phyloP scores from a whole-genome alignment of 1,139 yeast species.

The Hansenula sp. region DNA sequence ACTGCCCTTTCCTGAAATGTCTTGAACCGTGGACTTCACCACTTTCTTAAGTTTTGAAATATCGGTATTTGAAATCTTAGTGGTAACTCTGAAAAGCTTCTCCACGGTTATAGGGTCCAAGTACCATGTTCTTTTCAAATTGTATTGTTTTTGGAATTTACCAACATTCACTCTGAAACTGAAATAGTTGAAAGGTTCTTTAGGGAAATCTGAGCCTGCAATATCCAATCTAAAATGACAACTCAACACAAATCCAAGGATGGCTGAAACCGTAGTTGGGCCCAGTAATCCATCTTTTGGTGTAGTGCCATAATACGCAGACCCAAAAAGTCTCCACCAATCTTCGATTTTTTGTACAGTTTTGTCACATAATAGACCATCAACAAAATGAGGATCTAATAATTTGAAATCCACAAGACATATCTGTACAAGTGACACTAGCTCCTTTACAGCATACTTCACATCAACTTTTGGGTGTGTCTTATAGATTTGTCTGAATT shows the following conservation, averaged over 20 bases:
- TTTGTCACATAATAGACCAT: conserved; percentile 76
- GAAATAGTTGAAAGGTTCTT: conserved; percentile 81
- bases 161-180: conserved; percentile 57
- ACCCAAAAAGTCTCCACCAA: conserved; percentile 86
- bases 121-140: conserved; percentile 51
- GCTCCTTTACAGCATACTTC: conserved; percentile 65
- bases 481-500: conserved; percentile 73
- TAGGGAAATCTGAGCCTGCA: conserved; percentile 78
- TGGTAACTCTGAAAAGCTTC: conserved; percentile 56
- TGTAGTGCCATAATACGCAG: conserved; percentile 45
- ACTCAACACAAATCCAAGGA: conserved; percentile 66
- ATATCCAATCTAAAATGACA: conserved; percentile 62
- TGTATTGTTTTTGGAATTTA: conserved; percentile 67
- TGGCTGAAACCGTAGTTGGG: conserved; percentile 46
- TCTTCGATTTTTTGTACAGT: conserved; percentile 67
- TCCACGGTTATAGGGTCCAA: conserved; percentile 63
- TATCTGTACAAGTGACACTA: conserved; percentile 71
- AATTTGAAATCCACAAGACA: conserved; percentile 75
- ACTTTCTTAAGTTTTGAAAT: conserved; percentile 61
- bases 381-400: conserved; percentile 66
- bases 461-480: conserved; percentile 40
- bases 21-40: conserved; percentile 74
- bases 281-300: conserved; percentile 53
- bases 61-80: conserved; percentile 45
- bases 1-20: conserved; percentile 40